phyloP scores from a whole-genome alignment of 352 stramenopile species.

The Globisporangium cystogenes region DNA sequence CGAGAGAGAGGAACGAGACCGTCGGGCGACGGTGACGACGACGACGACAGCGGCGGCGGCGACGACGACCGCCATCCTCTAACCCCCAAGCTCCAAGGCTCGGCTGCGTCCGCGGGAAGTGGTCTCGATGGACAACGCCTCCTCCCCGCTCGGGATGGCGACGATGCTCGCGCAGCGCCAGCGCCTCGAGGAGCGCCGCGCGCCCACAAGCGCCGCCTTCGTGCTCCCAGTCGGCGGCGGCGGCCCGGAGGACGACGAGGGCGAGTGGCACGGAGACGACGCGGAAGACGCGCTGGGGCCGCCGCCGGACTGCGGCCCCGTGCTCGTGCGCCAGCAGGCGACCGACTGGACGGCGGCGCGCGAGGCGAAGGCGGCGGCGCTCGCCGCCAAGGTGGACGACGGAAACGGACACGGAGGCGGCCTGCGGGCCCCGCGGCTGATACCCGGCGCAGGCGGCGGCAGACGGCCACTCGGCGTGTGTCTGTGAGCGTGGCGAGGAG shows the following conservation, averaged over 20 bases:
- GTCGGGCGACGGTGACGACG: too few relatives aligned
- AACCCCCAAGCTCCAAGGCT: not conserved
- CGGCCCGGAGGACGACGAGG: not conserved
- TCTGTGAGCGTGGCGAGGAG: not conserved
- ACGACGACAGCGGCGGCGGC: too few relatives aligned
- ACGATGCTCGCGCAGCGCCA: not conserved
- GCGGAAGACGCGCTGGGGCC: conserved; percentile 14
- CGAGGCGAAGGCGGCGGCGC: conserved; percentile 6
- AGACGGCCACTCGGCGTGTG: not conserved
- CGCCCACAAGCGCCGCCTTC: too few relatives aligned
- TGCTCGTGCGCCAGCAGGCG: conserved; percentile 32
- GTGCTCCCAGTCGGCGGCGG: too few relatives aligned
- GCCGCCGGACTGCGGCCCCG: conserved; percentile 20
- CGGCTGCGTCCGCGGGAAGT: not conserved
- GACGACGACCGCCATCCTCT: too few relatives aligned
- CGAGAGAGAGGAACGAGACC: too few relatives aligned
- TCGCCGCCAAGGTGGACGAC: conserved; percentile 6
- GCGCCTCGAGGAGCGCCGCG: too few relatives aligned
- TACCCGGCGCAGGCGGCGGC: conserved; percentile 1
- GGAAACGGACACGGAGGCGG: not conserved
- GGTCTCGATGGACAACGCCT: not conserved
- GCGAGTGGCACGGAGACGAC: not conserved
- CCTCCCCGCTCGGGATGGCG: too few relatives aligned
- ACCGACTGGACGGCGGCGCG: conserved; percentile 22
- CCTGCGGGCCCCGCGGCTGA: conserved; percentile 3